Base-by-base conservation (phyloP, 768 basidiomycete species). In the Psilocybe sp. region DNA sequence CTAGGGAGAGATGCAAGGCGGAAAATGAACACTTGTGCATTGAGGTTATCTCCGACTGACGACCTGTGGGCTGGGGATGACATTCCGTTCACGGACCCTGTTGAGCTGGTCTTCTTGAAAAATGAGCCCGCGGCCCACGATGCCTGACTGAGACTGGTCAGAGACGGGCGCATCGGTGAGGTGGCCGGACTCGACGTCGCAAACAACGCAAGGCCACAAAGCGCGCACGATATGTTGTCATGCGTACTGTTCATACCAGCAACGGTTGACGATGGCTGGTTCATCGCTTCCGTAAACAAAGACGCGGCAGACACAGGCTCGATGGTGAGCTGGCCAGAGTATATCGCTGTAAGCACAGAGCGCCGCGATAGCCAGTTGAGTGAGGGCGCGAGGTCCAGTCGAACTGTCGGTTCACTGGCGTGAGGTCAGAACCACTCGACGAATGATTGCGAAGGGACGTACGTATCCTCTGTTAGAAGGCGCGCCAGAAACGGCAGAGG, bases 291-390 rank as follows among this genome's bases (percentile, higher is more conserved):
- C 42, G 78, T 73, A 16, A 92, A 64, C 12, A 94, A 72, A 0
- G 77, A 70, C 4, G 70, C 62, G 15, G 84, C 78, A 0, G 88
- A 71, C 52, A 94, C 77, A 3, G 96, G 95, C 62, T 98, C 96
- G 45, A 99, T 85, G 12, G 79, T 82, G 23, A 99, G 79, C 61
- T 94, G 89, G 0, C 92, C 92, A 8, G 78, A 80, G 56, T 98
- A 83, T 50, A 99, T 89, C 5, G 96, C 96, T 19, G 82, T 70
- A 3, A 85, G 76, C 18, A 98, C 87, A 4, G 85, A 84, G 23
- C 93, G 84, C 20, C 94, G 80, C 13, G 89, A 87, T n/a, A 98
- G 76, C 90, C 92, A 98, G 60, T 91, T 94, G 32, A 99, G 73
- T 11, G 93, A 90, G 0, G 95, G 92, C 0, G 97, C 94, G n/a